Percentiles rank a stretch among this genome's conserved stretches.
Evolutionary conservation across 805 yeast genomes (phyloP).

Genomic region (Saturnispora hagleri): DNA sequence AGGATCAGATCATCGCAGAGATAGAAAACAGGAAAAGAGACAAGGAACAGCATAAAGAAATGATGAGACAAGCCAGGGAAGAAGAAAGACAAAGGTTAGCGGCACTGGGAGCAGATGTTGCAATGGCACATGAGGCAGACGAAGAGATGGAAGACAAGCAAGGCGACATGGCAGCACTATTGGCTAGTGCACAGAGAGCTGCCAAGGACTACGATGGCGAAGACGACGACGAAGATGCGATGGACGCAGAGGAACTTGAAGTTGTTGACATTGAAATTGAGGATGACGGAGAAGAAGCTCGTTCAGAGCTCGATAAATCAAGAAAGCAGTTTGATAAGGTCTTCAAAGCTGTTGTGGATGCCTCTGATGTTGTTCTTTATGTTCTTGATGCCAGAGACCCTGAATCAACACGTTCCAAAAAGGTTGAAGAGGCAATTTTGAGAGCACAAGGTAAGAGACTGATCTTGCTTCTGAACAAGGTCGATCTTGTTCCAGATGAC

Average conservation of each 20-base stretch:
- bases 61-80: slow-evolving; percentile 40
- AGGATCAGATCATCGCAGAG: slow-evolving; percentile 67
- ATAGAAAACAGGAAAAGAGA: slow-evolving; percentile 54
- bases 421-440: slow-evolving; percentile 82
- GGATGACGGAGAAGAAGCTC: slow-evolving; percentile 24
- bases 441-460: slow-evolving; percentile 75
- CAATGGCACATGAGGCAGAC: slow-evolving; percentile 28
- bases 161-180: slow-evolving; percentile 62
- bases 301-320: slow-evolving; percentile 56
- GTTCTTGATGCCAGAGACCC: slow-evolving; percentile 98
- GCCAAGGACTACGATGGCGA: slow-evolving; percentile 69
- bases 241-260: slow-evolving; percentile 40
- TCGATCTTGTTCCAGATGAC: slow-evolving; percentile 83
- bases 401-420: slow-evolving; percentile 84
- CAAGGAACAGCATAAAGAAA: slow-evolving; percentile 46
- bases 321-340: slow-evolving; percentile 90
- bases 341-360: slow-evolving; percentile 86
- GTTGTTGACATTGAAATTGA: slow-evolving; percentile 40
- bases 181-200: slow-evolving; percentile 85
- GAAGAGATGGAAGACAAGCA: slow-evolving; percentile 33
- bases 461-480: slow-evolving; percentile 79
- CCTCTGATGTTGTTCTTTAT: slow-evolving; percentile 82
- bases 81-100: slow-evolving; percentile 19
- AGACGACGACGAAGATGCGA: slow-evolving; percentile 31
- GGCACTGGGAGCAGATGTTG: slow-evolving; percentile 19